Percentiles rank a stretch among this genome's conserved stretches.
Conservation (phyloP, 257 asterid genomes). For the Scutellaria galericulata region DNA sequence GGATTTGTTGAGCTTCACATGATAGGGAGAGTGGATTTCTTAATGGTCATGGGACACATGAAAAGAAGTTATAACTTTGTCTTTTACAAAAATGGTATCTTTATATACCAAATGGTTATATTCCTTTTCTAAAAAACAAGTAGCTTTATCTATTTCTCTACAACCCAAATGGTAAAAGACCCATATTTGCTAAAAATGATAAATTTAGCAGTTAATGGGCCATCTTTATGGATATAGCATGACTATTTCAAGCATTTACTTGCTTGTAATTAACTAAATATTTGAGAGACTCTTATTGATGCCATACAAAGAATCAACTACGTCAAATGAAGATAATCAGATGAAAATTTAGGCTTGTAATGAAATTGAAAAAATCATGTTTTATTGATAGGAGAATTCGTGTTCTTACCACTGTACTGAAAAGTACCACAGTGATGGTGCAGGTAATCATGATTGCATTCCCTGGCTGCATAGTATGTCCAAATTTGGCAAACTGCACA, state of each 20-base stretch:
- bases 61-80: too few relatives aligned
- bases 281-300: not conserved
- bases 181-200: too few relatives aligned
- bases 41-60: too few relatives aligned
- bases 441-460: constrained; percentile 75
- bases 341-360: not conserved
- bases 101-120: too few relatives aligned
- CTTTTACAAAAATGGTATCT: too few relatives aligned
- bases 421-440: constrained; percentile 75
- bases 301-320: not conserved
- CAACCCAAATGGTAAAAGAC: too few relatives aligned
- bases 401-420: constrained; percentile 69
- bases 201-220: too few relatives aligned
- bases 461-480: constrained; percentile 71
- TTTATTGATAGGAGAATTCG: not conserved
- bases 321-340: not conserved
- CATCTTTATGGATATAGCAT: not conserved
- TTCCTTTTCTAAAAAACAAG: too few relatives aligned
- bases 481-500: constrained; percentile 70
- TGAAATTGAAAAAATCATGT: too few relatives aligned
- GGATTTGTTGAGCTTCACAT: too few relatives aligned
- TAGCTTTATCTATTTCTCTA: too few relatives aligned
- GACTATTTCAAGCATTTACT: not conserved
- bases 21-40: too few relatives aligned
- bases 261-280: not conserved